Percentiles rank a stretch among this genome's conserved stretches.
Conservation (phyloP, 148 eudicot genomes). For the Persicaria tinctoria region DNA sequence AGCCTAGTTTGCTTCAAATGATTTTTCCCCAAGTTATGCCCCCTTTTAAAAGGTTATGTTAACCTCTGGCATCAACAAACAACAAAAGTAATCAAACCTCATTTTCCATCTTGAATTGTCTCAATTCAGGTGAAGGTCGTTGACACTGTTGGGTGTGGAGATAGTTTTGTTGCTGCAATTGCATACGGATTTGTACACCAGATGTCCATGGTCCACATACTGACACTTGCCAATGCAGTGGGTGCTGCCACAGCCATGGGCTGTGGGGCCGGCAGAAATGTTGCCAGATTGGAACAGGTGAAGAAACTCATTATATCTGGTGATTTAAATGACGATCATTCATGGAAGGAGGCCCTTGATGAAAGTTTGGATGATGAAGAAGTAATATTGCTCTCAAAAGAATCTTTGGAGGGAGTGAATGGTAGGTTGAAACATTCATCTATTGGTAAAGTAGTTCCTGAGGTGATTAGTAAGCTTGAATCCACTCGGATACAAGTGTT, state of each 20-base stretch:
- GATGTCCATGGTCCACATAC: constrained; percentile 54
- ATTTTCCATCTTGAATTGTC: constrained; percentile 10
- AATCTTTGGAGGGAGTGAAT: constrained; percentile 29
- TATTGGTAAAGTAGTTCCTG: constrained; percentile 45
- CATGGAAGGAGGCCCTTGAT: constrained; percentile 51
- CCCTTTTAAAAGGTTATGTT: neutral
- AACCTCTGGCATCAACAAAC: neutral
- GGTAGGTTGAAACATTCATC: constrained; percentile 27
- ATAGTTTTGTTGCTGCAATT: constrained; percentile 91
- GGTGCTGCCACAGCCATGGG: constrained; percentile 99
- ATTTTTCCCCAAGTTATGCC: neutral
- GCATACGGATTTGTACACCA: constrained; percentile 82
- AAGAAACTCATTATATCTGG: constrained; percentile 43
- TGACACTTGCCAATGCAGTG: constrained; percentile 86
- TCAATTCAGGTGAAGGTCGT: constrained; percentile 54
- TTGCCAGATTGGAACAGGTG: constrained; percentile 54
- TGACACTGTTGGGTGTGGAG: constrained; percentile 99
- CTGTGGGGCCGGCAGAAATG: constrained; percentile 92
- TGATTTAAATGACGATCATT: constrained; percentile 50
- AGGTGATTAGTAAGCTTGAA: constrained; percentile 60
- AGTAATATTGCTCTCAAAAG: constrained; percentile 46
- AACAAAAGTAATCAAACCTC: neutral
- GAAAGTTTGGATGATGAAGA: constrained; percentile 32
- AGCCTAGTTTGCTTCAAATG: neutral
- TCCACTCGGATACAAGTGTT: constrained; percentile 23